These are phyloP conservation scores for Lichtheimia ramosa DNA, from an alignment of 371 early-diverging fungal species.

Conservation along the genomic window DNA sequence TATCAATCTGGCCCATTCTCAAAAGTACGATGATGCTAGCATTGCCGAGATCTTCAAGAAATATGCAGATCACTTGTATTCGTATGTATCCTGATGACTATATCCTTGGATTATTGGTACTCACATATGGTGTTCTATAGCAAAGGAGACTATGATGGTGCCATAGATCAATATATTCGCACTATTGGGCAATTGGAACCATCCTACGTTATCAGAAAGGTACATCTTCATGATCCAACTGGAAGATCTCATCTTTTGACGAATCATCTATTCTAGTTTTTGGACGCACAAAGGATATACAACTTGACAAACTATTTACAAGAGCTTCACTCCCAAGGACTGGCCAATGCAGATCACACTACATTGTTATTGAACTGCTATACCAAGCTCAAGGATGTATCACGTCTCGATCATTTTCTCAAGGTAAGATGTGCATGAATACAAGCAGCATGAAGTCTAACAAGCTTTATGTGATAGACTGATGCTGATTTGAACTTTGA, in stretches of 20 bases:
- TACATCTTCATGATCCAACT: slow-evolving; percentile 12
- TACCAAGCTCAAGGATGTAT: slow-evolving; percentile 88
- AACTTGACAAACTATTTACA: slow-evolving; percentile 88
- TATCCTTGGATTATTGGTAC: background rate
- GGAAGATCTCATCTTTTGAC: background rate
- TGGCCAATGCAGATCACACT: slow-evolving; percentile 93
- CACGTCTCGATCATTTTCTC: slow-evolving; percentile 82
- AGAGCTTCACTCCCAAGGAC: slow-evolving; percentile 78
- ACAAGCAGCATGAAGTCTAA: background rate
- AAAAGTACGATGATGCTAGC: slow-evolving; percentile 72
- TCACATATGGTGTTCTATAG: background rate
- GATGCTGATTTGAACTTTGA: slow-evolving; percentile 80
- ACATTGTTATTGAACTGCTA: slow-evolving; percentile 96
- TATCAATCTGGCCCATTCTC: slow-evolving; percentile 74
- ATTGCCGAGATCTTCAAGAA: slow-evolving; percentile 89
- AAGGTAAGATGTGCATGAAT: slow-evolving; percentile 40
- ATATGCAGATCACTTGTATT: slow-evolving; percentile 91
- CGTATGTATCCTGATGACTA: slow-evolving; percentile 11
- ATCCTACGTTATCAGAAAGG: slow-evolving; percentile 91
- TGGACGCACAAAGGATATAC: slow-evolving; percentile 91
- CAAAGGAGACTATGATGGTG: slow-evolving; percentile 88
- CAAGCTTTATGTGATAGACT: slow-evolving; percentile 31
- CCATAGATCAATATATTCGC: slow-evolving; percentile 88
- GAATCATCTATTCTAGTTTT: slow-evolving; percentile 46
- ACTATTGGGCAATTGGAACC: slow-evolving; percentile 95